These are phyloP conservation scores for Torulaspora maleeae DNA, from an alignment of 805 yeast species.

Conservation along the genomic window DNA sequence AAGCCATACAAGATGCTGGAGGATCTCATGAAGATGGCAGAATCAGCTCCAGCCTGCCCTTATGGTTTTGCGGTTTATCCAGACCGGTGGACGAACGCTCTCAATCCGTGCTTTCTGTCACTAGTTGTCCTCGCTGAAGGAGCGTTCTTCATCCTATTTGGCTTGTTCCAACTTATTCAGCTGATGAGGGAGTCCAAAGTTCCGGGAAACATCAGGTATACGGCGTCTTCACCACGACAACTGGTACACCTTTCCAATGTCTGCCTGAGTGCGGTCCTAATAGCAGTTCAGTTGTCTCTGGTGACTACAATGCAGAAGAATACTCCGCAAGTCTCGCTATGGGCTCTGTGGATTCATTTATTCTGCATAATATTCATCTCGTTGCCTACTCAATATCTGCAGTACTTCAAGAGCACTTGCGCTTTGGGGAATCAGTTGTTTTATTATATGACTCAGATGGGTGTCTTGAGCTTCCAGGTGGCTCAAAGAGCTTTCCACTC, in stretches of 20 bases:
- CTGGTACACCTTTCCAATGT: constrained; percentile 24
- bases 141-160: constrained; percentile 20
- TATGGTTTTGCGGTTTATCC: constrained; percentile 34
- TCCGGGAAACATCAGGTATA: constrained; percentile 18
- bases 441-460: constrained; percentile 24
- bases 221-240: constrained; percentile 16
- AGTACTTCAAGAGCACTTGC: constrained; percentile 31
- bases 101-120: constrained; percentile 36
- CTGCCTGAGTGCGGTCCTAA: constrained; percentile 17
- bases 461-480: constrained; percentile 21
- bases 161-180: constrained; percentile 22
- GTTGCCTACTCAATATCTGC: constrained; percentile 28
- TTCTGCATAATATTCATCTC: constrained; percentile 22
- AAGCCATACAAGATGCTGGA: too few relatives aligned
- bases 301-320: background rate
- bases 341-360: constrained; percentile 18
- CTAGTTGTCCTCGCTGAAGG: constrained; percentile 15
- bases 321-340: constrained; percentile 12
- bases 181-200: constrained; percentile 16
- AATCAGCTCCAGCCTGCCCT: constrained; percentile 6
- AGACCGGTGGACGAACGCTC: constrained; percentile 33
- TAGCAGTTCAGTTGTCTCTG: constrained; percentile 13
- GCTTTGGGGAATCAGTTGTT: constrained; percentile 30
- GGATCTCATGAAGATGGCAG: background rate
- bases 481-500: constrained; percentile 24